Conservation (phyloP, 2,329 filamentous ascomycete species). For the Xylaria sp. region DNA sequence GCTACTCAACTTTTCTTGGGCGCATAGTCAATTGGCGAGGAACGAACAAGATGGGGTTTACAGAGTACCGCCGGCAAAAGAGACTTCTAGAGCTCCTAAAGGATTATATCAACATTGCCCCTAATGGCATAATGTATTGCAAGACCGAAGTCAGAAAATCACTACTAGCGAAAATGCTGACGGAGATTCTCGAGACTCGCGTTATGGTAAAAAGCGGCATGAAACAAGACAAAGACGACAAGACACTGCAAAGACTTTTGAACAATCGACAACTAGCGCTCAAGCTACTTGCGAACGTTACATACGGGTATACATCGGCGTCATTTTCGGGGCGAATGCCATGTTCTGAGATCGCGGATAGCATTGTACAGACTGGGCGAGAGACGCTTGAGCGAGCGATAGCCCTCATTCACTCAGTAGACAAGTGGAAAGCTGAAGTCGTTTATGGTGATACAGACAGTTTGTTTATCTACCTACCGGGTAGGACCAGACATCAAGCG, state of each 20-base stretch:
- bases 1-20: constrained; percentile 95
- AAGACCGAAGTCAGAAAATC: constrained; percentile 89
- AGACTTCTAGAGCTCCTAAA: constrained; percentile 81
- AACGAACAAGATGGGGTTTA: constrained; percentile 93
- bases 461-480: constrained; percentile 89
- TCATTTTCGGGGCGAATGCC: constrained; percentile 98
- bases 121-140: constrained; percentile 96
- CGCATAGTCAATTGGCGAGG: constrained; percentile 89
- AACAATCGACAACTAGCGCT: constrained; percentile 95
- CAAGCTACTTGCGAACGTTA: constrained; percentile 98
- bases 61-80: constrained; percentile 82
- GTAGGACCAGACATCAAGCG: constrained; percentile 85
- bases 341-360: constrained; percentile 96
- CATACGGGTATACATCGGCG: constrained; percentile 96
- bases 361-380: constrained; percentile 94
- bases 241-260: constrained; percentile 82
- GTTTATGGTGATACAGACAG: constrained; percentile 99
- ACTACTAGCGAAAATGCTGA: constrained; percentile 93
- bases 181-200: constrained; percentile 93
- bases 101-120: constrained; percentile 89
- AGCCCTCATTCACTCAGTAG: constrained; percentile 87
- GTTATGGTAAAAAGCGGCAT: constrained; percentile 99
- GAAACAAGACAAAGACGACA: constrained; percentile 93
- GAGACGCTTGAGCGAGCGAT: constrained; percentile 96
- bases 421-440: constrained; percentile 92